Evolutionary conservation across 805 yeast genomes (phyloP), one percentile per base, ranked within the genome.

Genomic region (Starmerella ratchasimensis): DNA sequence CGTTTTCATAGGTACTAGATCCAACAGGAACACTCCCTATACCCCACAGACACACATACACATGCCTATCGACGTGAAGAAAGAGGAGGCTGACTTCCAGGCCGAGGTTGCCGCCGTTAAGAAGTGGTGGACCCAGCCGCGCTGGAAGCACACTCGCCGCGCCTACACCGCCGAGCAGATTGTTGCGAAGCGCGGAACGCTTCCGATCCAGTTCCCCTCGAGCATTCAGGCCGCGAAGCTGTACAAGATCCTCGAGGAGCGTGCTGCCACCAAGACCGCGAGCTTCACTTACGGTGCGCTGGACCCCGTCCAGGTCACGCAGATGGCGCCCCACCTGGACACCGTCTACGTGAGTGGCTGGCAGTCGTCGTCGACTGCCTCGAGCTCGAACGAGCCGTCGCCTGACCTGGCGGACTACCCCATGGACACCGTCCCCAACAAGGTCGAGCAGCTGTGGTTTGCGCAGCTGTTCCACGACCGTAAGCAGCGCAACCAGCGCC

Each of bases 321-420:
- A 88, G 64, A 88, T 88, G 97, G 93, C 94, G 52, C 82, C 81
- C 62, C 83, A 82, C 63, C 69, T 88, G 54, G 97, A 86, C 62
- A 72, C 93, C 10, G 72, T 88, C 51, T 88, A 88, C 61, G 93
- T 88, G 47, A 80, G 93, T 29, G 98, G 98, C 37, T 88, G 98
- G 98, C 98, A 88, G 68, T 86, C 94, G 61, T 84, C 95, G 33
- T 84, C 96, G 17, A 88, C 97, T 38, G 96, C 97, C 37, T 84
- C 96, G 14, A 81, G 94, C 29, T 81, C 95, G 28, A 88, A 88
- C 59, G 97, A 88, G 66, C 98, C 97, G 25, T 82, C 94, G 29
- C 97, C 97, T 41, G 98, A 88, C 68, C 72, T 88, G 56, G 98
- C 98, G 37, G 98, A 88, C 64, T 88, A 88, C 63, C 98, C 98